These are phyloP conservation scores for Apostasia ramifera DNA, from an alignment of 106 monocot species.

Conservation along the genomic window DNA sequence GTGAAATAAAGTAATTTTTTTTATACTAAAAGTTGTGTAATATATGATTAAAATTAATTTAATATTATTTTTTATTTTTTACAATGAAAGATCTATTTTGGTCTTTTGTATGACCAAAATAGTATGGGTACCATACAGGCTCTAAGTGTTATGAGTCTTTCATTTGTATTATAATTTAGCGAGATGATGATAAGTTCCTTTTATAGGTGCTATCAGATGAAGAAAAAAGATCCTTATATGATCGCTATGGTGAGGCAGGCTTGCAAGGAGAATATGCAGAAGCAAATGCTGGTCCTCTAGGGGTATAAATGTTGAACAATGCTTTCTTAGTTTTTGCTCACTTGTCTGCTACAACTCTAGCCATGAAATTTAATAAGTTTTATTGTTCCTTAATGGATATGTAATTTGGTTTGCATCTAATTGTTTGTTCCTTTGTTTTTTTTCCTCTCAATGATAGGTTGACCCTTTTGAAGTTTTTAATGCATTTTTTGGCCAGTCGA, in stretches of 20 bases:
- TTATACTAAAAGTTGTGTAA: no score
- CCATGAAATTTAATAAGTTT: neutral
- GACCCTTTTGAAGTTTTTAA: constrained; percentile 91
- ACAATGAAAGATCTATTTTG: no score
- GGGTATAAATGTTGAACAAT: constrained; percentile 32
- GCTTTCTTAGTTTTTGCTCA: neutral
- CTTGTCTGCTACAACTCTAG: neutral
- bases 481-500: constrained; percentile 73
- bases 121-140: no score
- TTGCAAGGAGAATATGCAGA: constrained; percentile 49
- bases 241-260: constrained; percentile 76
- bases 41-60: no score
- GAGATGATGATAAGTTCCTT: constrained; percentile 16
- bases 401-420: neutral
- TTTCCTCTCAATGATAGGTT: constrained; percentile 36
- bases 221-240: constrained; percentile 92
- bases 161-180: constrained; percentile 8
- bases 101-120: no score
- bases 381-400: neutral
- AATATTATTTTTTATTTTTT: no score
- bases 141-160: neutral
- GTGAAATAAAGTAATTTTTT: no score
- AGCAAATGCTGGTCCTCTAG: constrained; percentile 36
- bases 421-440: neutral
- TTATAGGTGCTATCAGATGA: constrained; percentile 93